A percentile compares a stretch with the other conserved stretches of the same genome.
These are phyloP conservation scores for Calonectria fujianensis DNA, from an alignment of 2,329 filamentous ascomycete species.

Conservation along the genomic window DNA sequence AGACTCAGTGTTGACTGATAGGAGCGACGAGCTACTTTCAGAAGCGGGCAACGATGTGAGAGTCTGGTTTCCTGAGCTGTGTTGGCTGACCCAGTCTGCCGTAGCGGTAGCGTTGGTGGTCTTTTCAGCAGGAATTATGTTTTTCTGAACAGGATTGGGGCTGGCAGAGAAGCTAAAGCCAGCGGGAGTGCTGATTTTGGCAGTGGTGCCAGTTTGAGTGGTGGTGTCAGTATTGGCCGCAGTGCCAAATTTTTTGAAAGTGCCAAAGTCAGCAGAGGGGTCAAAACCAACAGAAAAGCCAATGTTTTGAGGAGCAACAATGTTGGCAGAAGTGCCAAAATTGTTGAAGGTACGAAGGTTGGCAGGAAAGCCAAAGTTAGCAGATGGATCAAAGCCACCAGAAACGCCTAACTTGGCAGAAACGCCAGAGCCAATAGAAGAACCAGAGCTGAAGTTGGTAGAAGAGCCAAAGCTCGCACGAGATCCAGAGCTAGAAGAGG, in stretches of 20 bases:
- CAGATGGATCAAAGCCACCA: background rate
- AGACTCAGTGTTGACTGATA: background rate
- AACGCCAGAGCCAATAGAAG: background rate
- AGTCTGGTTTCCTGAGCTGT: background rate
- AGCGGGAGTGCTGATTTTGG: background rate
- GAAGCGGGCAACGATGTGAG: background rate
- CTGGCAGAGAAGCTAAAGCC: background rate
- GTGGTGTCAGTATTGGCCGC: background rate
- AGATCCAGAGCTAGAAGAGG: background rate
- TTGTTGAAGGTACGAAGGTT: background rate
- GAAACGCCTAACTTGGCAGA: background rate
- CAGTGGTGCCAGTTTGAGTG: background rate
- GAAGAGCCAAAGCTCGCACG: constrained; percentile 4
- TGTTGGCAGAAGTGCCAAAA: background rate
- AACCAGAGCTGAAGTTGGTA: background rate
- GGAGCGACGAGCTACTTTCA: background rate
- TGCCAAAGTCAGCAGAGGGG: background rate
- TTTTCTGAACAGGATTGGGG: background rate
- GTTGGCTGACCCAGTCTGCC: background rate
- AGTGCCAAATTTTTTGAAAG: background rate
- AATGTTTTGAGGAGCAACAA: background rate
- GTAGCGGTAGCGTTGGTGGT: too few species aligned
- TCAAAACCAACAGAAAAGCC: background rate
- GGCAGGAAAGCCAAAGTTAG: background rate
- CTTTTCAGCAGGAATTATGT: background rate